Evolutionary conservation across 148 eudicot genomes (phyloP).

Genomic region (Vaccinium corymbosum): DNA sequence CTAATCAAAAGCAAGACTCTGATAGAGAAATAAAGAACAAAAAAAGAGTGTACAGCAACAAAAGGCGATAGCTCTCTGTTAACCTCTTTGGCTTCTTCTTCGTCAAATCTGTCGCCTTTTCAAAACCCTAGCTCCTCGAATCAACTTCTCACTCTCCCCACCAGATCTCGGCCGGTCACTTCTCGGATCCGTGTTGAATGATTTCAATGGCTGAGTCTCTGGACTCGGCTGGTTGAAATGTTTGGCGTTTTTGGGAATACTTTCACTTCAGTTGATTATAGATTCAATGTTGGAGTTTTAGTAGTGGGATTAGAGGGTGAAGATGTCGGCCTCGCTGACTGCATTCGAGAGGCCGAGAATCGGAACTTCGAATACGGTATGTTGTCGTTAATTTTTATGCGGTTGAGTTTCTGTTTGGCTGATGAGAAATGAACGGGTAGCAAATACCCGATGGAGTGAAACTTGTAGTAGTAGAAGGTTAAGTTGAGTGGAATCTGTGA

Average conservation of each 20-base stretch:
- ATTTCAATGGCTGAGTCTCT: neutral
- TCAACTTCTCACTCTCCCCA: neutral
- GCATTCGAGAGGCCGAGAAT: conserved; percentile 54
- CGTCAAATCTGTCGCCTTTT: conserved; percentile 11
- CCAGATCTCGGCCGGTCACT: conserved; percentile 8
- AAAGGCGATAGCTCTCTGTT: conserved; percentile 2
- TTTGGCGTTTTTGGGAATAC: neutral
- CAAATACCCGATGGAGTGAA: neutral
- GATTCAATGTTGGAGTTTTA: conserved; percentile 1
- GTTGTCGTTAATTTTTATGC: conserved; percentile 1
- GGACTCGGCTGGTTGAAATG: conserved; percentile 13
- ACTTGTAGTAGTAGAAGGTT: neutral
- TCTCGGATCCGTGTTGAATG: conserved; percentile 17
- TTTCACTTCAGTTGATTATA: neutral
- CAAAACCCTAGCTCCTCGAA: conserved; percentile 26
- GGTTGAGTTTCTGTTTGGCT: neutral
- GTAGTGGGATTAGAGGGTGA: conserved; percentile 16
- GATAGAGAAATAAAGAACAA: neutral
- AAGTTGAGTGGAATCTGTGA: conserved; percentile 1
- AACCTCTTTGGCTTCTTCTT: conserved; percentile 14
- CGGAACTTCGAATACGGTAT: conserved; percentile 54
- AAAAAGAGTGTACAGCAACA: neutral
- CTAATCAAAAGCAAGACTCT: conserved; percentile 24
- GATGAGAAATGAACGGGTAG: neutral
- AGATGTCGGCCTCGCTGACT: conserved; percentile 51